phyloP scores from a whole-genome alignment of 2,329 filamentous ascomycete species.

The Laburnicola sp. region DNA sequence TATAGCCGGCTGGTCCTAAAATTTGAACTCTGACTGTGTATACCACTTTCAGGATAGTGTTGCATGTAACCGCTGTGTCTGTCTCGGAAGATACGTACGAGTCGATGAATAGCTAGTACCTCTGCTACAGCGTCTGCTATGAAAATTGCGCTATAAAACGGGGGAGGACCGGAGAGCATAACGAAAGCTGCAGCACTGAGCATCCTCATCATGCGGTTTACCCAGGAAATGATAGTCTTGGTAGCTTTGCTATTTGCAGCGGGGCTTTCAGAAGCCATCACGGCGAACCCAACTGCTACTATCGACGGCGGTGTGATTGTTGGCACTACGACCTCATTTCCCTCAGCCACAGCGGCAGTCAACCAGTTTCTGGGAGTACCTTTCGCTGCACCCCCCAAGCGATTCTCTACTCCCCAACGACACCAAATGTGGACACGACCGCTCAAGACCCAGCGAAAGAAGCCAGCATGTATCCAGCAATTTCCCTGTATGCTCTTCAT shows the following conservation, averaged over 20 bases:
- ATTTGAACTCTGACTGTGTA: too few relatives aligned
- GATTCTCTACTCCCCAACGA: conserved; percentile 27
- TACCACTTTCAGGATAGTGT: too few relatives aligned
- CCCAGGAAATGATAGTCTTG: too few relatives aligned
- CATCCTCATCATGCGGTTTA: background rate
- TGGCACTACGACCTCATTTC: conserved; percentile 31
- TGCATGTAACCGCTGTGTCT: too few relatives aligned
- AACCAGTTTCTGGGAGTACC: conserved; percentile 39
- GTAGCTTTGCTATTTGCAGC: background rate
- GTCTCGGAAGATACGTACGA: too few relatives aligned
- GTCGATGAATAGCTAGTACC: too few relatives aligned
- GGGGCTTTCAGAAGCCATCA: conserved; percentile 6
- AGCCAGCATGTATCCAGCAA: conserved; percentile 32
- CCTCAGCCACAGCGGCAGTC: conserved; percentile 23
- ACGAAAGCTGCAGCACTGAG: too few relatives aligned
- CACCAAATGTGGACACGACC: conserved; percentile 17
- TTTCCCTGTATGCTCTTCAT: conserved; percentile 23
- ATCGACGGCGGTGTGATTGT: conserved; percentile 29
- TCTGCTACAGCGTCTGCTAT: too few relatives aligned
- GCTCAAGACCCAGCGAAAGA: conserved; percentile 20
- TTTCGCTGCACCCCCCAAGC: conserved; percentile 34
- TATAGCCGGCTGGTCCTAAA: background rate
- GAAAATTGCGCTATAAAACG: background rate
- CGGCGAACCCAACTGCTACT: conserved; percentile 24
- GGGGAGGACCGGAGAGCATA: background rate